Conservation (phyloP, 257 asterid genomes). For the Jasminum sambac region DNA sequence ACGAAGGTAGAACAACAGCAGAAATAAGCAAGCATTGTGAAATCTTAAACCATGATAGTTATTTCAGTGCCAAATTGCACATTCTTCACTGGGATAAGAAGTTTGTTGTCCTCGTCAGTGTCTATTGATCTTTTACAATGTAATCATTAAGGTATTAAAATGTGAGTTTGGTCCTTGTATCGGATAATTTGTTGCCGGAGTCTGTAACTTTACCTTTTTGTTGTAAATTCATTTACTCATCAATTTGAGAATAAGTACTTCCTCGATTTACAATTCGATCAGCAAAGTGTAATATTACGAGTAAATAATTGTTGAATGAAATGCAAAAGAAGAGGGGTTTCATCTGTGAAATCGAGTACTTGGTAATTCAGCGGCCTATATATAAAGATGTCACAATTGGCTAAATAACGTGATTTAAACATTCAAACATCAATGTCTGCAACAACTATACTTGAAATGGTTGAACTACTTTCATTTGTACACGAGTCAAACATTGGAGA, state of each 20-base stretch:
- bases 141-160: conserved; percentile 19
- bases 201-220: conserved; percentile 23
- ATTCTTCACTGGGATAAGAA: conserved; percentile 36
- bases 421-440: not conserved
- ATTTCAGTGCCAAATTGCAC: conserved; percentile 31
- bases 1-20: conserved; percentile 86
- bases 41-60: conserved; percentile 5
- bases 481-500: not conserved
- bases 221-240: conserved; percentile 27
- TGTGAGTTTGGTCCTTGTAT: conserved; percentile 30
- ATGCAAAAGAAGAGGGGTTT: too few relatives aligned
- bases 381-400: too few relatives aligned
- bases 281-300: too few relatives aligned
- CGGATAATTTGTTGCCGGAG: conserved; percentile 20
- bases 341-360: too few relatives aligned
- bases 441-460: not conserved
- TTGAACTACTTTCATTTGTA: not conserved
- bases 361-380: too few relatives aligned
- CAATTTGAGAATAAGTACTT: not conserved
- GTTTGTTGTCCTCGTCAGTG: conserved; percentile 19
- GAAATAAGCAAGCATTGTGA: conserved; percentile 41
- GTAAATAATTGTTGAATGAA: too few relatives aligned
- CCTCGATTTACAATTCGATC: too few relatives aligned
- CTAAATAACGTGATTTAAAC: too few relatives aligned
- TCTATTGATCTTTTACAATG: conserved; percentile 20